A percentile compares a stretch with the other conserved stretches of the same genome.
Conservation (phyloP, 2,329 filamentous ascomycete species). For the Diaporthe australafricana region DNA sequence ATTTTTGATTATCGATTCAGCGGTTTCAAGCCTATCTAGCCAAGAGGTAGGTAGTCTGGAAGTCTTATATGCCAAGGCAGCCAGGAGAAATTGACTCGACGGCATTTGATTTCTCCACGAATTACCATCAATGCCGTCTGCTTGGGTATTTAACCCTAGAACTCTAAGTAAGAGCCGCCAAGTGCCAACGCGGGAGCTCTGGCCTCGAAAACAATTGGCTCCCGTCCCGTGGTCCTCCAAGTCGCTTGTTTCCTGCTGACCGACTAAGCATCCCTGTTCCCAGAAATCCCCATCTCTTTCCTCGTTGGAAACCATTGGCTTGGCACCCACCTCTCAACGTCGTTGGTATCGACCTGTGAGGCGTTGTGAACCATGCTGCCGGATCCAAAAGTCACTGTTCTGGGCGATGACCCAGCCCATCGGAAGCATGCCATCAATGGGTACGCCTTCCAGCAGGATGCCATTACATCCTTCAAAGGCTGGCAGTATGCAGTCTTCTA, state of each 20-base stretch:
- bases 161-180: slow-evolving; percentile 19
- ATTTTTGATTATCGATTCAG: background rate
- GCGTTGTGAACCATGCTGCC: slow-evolving; percentile 40
- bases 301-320: slow-evolving; percentile 17
- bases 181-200: slow-evolving; percentile 14
- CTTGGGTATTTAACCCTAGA: slow-evolving; percentile 12
- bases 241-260: slow-evolving; percentile 22
- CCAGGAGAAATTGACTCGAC: background rate
- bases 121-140: background rate
- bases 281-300: background rate
- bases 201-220: slow-evolving; percentile 17
- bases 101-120: slow-evolving; percentile 15
- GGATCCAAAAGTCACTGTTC: slow-evolving; percentile 46
- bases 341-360: slow-evolving; percentile 2
- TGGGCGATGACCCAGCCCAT: slow-evolving; percentile 51
- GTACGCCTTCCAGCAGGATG: slow-evolving; percentile 61
- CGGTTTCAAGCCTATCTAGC: background rate
- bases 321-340: slow-evolving; percentile 6
- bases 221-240: slow-evolving; percentile 2
- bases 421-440: slow-evolving; percentile 55
- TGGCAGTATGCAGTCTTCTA: slow-evolving; percentile 64
- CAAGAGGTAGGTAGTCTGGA: background rate
- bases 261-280: slow-evolving; percentile 8
- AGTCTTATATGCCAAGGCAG: slow-evolving; percentile 22
- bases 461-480: slow-evolving; percentile 57